phyloP scores from a whole-genome alignment of 2,329 filamentous ascomycete species.

The Clarireedia paspali region DNA sequence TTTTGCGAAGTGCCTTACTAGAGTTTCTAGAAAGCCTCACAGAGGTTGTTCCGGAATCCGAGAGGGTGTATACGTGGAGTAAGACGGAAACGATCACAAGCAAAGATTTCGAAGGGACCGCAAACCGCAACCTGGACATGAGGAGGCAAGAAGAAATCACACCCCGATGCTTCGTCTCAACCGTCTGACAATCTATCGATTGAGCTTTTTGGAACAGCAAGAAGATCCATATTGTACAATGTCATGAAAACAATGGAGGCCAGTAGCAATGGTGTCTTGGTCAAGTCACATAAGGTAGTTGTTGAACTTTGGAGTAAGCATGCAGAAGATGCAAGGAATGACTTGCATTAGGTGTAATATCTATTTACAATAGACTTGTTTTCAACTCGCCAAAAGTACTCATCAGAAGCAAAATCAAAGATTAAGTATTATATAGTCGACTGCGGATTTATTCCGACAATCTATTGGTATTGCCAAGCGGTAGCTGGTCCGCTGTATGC shows the following conservation, averaged over 20 bases:
- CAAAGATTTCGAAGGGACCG: too few relatives aligned
- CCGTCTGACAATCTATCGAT: too few relatives aligned
- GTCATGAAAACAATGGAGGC: too few relatives aligned
- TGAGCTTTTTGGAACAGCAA: too few relatives aligned
- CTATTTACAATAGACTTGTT: not conserved
- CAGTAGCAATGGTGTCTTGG: too few relatives aligned
- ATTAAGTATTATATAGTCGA: not conserved
- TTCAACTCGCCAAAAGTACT: not conserved
- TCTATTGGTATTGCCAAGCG: conserved; percentile 1
- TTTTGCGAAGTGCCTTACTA: not conserved
- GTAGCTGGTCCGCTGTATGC: not conserved
- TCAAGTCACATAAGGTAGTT: not conserved
- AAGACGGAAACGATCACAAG: too few relatives aligned
- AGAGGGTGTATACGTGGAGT: too few relatives aligned
- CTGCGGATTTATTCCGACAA: not conserved
- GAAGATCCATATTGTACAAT: too few relatives aligned
- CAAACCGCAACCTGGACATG: too few relatives aligned
- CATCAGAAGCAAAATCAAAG: not conserved
- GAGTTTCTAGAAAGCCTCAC: not conserved
- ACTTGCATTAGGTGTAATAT: not conserved
- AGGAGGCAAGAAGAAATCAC: too few relatives aligned
- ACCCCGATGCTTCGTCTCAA: too few relatives aligned
- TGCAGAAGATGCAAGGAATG: not conserved
- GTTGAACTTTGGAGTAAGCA: not conserved
- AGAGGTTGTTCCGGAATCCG: not conserved